Base-by-base conservation (phyloP, 106 monocot genomes). In the Dioscorea zingiberensis region DNA sequence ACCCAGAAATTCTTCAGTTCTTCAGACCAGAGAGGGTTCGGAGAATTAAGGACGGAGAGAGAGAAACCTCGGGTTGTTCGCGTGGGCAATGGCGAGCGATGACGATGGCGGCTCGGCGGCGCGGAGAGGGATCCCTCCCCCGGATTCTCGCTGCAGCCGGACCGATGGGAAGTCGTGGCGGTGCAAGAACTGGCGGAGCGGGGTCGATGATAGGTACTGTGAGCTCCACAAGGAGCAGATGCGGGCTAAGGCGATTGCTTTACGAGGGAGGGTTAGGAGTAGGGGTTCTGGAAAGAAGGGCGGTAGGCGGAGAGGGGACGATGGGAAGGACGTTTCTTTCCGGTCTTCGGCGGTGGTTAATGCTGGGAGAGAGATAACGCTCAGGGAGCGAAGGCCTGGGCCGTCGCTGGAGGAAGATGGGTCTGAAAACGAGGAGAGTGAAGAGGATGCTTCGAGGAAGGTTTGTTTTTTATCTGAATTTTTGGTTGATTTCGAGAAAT, bases 81-180 rank as follows among this genome's bases (percentile, higher is more conserved):
- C 1, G 38, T 8, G 38, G 6, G 38, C 3, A 6, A 38, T 38
- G 38, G 38, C 6, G 4, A 10, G 38, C 38, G 38, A 10, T 38
- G 38, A 38, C 10, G 38, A 10, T 1, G 38, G 10, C 10, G 38
- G 4, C 38, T 8, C 60, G 23, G 13, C 15, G 23, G 60, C 1
- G 60, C 10, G 27, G 13, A 2, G 4, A 9, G 38, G 7, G 16
- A 9, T 11, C 19, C 63, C 21, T 44, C n/a, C 63, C 44, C 18
- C 44, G 11, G 21, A 18, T 1, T 32, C 16, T 7, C 63, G 63
- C 8, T 63, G 63, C 44, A 23, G 12, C 12, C 63, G 63, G 18
- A 63, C 17, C 45, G 63, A 63, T 22, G 63, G 63, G 19, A 63
- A 63, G 63, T 4, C 1, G 22, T 63, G 63, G 63, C 63, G 63